Evolutionary conservation across 768 basidiomycete genomes (phyloP), one percentile per base, ranked within the genome.

Genomic region (Lentinula detonsa): DNA sequence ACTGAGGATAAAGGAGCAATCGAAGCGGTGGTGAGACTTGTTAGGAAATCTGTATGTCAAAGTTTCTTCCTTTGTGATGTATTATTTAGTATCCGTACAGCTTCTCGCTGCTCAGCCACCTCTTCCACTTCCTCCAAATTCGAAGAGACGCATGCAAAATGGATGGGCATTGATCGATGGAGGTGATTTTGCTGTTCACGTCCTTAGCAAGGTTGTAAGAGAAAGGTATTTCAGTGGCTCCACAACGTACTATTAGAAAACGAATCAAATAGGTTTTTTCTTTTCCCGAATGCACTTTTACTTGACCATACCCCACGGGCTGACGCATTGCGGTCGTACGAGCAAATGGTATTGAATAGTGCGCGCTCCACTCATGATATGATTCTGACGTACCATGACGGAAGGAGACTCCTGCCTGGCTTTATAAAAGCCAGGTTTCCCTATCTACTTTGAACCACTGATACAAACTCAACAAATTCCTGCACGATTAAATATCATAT

Each of bases 151-250:
- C 33, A 77, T 78, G 61, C 79, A 82, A 64, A 86, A 86, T 57
- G 90, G 88, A 28, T 94, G 91, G 92, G 88, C 87, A 2, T 85
- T 93, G 85, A 75, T 94, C 51, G 91, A 94, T 69, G 88, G 84
- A 6, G 91, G 91, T 34, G 79, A 84, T 50, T 89, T 91, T 76
- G 91, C 85, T 0, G 84, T 93, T 21, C 91, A 94, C 68, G 76
- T 94, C 51, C 65, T 93, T 61, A 88, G 87, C 73, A 81, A 73
- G 60, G 78, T 81, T 31, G 87, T 87, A 28, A 76, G 83, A 63
- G 82, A 86, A 64, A 85, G 83, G 70, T 93, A 86, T 75, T 92
- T 93, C 68, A 57, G 21, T 16, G n/a, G n/a, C 16, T 31, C 46
- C 13, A 28, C 23, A 45, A 15, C 10, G 1, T 45, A 57, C 57